Evolutionary conservation across 495 filamentous ascomycete species (phyloP).

Genomic region (Penicillium lividum): DNA sequence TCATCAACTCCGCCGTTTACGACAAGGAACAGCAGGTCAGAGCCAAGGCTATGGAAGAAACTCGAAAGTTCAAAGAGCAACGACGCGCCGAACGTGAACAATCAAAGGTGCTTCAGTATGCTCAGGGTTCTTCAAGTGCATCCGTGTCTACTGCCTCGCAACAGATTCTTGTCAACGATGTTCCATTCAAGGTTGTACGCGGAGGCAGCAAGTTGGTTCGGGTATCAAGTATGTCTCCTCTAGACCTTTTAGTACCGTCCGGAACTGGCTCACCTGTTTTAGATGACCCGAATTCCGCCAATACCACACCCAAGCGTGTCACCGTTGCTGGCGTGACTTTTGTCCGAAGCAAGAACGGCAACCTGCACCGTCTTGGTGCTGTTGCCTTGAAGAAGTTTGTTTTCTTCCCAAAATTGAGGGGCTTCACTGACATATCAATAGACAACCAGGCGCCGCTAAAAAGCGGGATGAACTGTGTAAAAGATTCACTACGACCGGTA

Average conservation of each 20-base stretch:
- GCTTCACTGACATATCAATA: slow-evolving; percentile 29
- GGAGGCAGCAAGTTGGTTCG: slow-evolving; percentile 85
- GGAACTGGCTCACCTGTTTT: slow-evolving; percentile 47
- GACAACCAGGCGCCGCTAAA: slow-evolving; percentile 52
- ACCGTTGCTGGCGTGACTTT: slow-evolving; percentile 82
- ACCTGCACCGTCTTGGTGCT: slow-evolving; percentile 68
- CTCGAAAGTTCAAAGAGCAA: slow-evolving; percentile 59
- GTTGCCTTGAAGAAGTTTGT: slow-evolving; percentile 46
- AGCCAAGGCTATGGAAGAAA: slow-evolving; percentile 72
- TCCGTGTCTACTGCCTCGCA: slow-evolving; percentile 47
- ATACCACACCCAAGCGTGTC: slow-evolving; percentile 76
- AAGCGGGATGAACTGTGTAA: slow-evolving; percentile 83
- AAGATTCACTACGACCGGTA: slow-evolving; percentile 92
- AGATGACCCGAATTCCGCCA: slow-evolving; percentile 64
- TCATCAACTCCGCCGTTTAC: slow-evolving; percentile 84
- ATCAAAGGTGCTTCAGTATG: slow-evolving; percentile 50
- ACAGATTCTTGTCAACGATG: slow-evolving; percentile 72
- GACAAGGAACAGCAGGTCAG: slow-evolving; percentile 73
- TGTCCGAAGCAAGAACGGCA: slow-evolving; percentile 86
- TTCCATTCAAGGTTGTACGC: slow-evolving; percentile 72
- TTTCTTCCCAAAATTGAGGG: not conserved
- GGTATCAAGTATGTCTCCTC: slow-evolving; percentile 61
- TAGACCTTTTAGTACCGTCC: slow-evolving; percentile 6
- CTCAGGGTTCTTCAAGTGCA: slow-evolving; percentile 42
- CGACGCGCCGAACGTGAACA: slow-evolving; percentile 65